A percentile compares a stretch with the other conserved stretches of the same genome.
Evolutionary conservation across 1,284 basidiomycete genomes (phyloP).

Genomic region (Ustilago trichophora): DNA sequence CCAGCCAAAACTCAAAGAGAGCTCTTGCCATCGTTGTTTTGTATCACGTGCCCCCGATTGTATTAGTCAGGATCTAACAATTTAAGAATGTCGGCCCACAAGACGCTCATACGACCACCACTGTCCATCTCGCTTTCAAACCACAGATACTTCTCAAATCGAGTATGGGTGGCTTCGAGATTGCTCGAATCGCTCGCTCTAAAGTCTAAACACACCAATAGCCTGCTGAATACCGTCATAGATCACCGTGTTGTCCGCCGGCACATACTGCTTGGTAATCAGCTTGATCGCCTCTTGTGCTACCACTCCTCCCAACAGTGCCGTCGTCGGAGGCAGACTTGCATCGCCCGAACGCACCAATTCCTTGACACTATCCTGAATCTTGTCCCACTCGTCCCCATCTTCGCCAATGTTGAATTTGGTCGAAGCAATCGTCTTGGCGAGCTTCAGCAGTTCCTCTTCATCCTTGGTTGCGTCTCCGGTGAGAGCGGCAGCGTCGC

Average conservation of each 20-base stretch:
- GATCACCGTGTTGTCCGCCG: constrained; percentile 84
- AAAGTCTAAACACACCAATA: constrained; percentile 56
- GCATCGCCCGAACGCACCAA: constrained; percentile 78
- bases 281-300: constrained; percentile 99
- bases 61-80: too few species aligned
- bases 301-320: constrained; percentile 89
- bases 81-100: too few species aligned
- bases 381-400: constrained; percentile 70
- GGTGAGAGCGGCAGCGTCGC: constrained; percentile 67
- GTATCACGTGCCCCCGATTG: too few species aligned
- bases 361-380: constrained; percentile 78
- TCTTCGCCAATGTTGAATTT: constrained; percentile 22
- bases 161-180: too few species aligned
- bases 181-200: too few species aligned
- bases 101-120: too few species aligned
- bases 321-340: constrained; percentile 90
- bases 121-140: too few species aligned
- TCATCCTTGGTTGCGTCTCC: constrained; percentile 47
- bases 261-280: constrained; percentile 93
- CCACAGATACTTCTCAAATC: too few species aligned
- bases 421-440: constrained; percentile 19
- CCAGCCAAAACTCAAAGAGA: too few species aligned
- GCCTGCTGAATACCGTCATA: constrained; percentile 80
- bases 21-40: too few species aligned
- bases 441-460: constrained; percentile 37